Base-by-base conservation (phyloP, 345 rosid genomes). In the Jatropha curcas region DNA sequence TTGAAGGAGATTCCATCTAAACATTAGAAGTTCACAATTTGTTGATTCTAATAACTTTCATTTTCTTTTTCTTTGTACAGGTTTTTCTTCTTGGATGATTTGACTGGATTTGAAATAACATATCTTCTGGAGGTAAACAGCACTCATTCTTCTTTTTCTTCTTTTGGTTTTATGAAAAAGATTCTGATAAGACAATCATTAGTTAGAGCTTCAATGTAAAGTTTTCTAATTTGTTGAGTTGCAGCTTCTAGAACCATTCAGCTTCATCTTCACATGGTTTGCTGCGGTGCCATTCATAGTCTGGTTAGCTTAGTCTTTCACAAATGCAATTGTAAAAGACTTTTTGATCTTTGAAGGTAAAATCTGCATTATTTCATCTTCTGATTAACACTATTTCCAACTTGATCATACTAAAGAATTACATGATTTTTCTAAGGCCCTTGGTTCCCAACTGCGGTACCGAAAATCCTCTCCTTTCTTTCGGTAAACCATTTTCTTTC, bases 201-300 rank as follows among this genome's bases (percentile, higher is more conserved):
- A n/a, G n/a, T n/a, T n/a, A n/a, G n/a, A n/a, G n/a, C n/a, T n/a
- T n/a, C 20, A 58, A n/a, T n/a, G n/a, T n/a, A n/a, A n/a, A n/a
- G n/a, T n/a, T n/a, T n/a, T n/a, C 7, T 10, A 2, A 67, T 76
- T 10, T 14, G 9, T 67, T 73, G 61, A 41, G 4, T 60, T 81
- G 80, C 92, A 95, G 96, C 91, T 95, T 53, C 77, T 97, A 0
- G 98, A 92, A 79, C 98, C 97, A 71, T 95, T 58, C 81, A 92
- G 97, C 68, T 94, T 94, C 90, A 87, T 94, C 67, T 95, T 95
- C 82, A 95, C 98, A 0, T 95, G 98, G 99, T 92, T 94, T 70
- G 97, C 98, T 27, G 99, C 97, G 0, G 92, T 92, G 81, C 99
- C 99, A 1, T 24, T 82, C 53, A 70, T 92, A 71, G 97, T 92